Conservation (phyloP, 495 filamentous ascomycete genomes). For the Tuber borchii region DNA sequence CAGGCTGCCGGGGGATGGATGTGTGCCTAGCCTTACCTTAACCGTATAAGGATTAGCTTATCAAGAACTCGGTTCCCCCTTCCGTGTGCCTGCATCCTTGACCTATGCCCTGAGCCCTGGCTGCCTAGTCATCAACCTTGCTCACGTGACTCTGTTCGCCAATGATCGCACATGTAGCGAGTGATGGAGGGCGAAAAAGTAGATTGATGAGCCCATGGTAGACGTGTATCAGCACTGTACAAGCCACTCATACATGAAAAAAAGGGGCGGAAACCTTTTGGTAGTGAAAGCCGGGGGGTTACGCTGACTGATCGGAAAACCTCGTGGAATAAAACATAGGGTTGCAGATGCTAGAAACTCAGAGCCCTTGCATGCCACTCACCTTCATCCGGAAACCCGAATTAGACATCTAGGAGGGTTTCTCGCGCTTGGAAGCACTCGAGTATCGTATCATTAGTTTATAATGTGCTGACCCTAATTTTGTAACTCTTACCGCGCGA, state of each 20-base stretch:
- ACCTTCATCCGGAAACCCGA: too few relatives aligned
- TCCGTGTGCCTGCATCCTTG: neutral
- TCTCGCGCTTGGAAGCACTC: too few relatives aligned
- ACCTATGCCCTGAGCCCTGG: neutral
- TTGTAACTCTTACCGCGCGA: too few relatives aligned
- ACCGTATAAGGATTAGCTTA: neutral
- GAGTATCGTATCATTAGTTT: too few relatives aligned
- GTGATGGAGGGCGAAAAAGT: neutral
- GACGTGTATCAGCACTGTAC: neutral
- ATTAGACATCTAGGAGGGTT: too few relatives aligned
- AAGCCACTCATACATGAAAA: neutral
- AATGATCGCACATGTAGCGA: neutral
- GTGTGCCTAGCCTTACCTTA: neutral
- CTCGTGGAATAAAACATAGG: too few relatives aligned
- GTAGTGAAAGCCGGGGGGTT: neutral
- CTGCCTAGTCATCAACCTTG: neutral
- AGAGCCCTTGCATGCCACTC: too few relatives aligned
- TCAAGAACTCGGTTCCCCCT: neutral
- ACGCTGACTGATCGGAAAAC: too few relatives aligned
- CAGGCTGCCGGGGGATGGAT: neutral
- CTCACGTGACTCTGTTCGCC: neutral
- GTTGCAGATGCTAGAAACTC: too few relatives aligned
- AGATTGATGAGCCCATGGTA: neutral
- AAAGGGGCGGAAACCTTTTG: too few relatives aligned
- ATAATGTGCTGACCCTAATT: too few relatives aligned